phyloP scores from a whole-genome alignment of 2,329 filamentous ascomycete genomes.

The Neopestalotiopsis rosae region DNA sequence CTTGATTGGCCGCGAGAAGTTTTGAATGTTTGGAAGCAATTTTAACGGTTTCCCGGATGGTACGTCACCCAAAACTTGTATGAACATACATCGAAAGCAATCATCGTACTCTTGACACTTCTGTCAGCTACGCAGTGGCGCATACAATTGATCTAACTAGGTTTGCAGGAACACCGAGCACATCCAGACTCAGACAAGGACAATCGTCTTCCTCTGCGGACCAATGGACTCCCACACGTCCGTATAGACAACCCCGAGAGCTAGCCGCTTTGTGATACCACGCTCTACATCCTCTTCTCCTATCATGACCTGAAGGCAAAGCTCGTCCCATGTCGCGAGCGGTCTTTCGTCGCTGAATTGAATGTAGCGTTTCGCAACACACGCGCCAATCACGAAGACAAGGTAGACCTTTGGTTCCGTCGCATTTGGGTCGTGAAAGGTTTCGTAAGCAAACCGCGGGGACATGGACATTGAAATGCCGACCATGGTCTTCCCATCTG shows the following conservation, averaged over 20 bases:
- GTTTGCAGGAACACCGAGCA: background rate
- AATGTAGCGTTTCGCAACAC: background rate
- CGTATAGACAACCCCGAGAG: background rate
- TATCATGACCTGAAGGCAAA: background rate
- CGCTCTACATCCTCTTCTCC: background rate
- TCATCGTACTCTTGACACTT: too few species aligned
- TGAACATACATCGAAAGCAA: background rate
- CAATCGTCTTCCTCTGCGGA: background rate
- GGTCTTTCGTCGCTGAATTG: background rate
- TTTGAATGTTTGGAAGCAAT: background rate
- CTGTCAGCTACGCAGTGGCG: too few species aligned
- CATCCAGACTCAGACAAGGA: background rate
- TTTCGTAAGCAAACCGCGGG: background rate
- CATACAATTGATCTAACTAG: too few species aligned
- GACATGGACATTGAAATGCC: background rate
- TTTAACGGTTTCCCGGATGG: background rate
- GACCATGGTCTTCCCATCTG: background rate
- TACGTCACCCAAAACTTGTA: background rate
- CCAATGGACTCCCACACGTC: background rate
- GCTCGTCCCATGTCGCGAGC: background rate
- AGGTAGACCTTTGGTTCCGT: background rate
- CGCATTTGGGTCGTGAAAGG: background rate
- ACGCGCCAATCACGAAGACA: background rate
- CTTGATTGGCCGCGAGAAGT: conserved; percentile 12
- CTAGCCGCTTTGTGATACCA: background rate